A percentile compares a stretch with the other conserved stretches of the same genome.
phyloP scores from a whole-genome alignment of 1,284 basidiomycete species.

The Sanguinoderma infundibulare region DNA sequence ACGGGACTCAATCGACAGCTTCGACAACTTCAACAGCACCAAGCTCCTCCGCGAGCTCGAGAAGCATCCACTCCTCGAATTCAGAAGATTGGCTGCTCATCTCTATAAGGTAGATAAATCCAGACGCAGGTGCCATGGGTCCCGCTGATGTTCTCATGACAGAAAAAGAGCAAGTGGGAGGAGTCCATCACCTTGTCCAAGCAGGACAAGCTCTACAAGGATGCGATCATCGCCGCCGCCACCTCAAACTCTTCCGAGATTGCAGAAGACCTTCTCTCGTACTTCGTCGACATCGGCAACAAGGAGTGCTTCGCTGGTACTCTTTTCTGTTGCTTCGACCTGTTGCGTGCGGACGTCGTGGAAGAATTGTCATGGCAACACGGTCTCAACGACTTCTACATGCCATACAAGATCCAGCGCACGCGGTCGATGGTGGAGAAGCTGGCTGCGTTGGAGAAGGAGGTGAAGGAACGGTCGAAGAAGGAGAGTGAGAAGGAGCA shows the following conservation, averaged over 20 bases:
- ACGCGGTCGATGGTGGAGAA: conserved; percentile 77
- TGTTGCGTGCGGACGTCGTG: conserved; percentile 89
- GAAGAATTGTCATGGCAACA: conserved; percentile 97
- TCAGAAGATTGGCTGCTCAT: conserved; percentile 93
- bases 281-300: conserved; percentile 97
- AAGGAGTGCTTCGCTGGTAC: conserved; percentile 96
- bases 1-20: conserved; percentile 94
- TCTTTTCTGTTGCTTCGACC: conserved; percentile 92
- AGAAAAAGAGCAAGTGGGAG: conserved; percentile 96
- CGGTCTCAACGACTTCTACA: conserved; percentile 93
- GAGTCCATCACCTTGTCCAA: conserved; percentile 95
- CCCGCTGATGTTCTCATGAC: neutral
- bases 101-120: conserved; percentile 79
- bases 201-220: conserved; percentile 95
- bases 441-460: conserved; percentile 79
- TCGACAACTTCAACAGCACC: conserved; percentile 97
- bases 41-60: conserved; percentile 87
- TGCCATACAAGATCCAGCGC: conserved; percentile 92
- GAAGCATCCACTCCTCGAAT: conserved; percentile 92
- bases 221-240: conserved; percentile 94
- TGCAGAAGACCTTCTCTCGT: conserved; percentile 91
- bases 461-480: conserved; percentile 80
- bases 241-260: conserved; percentile 82
- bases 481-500: conserved; percentile 89
- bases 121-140: too few species aligned